Conservation (phyloP, 2,329 filamentous ascomycete species). For the Xylariaceae sp. region DNA sequence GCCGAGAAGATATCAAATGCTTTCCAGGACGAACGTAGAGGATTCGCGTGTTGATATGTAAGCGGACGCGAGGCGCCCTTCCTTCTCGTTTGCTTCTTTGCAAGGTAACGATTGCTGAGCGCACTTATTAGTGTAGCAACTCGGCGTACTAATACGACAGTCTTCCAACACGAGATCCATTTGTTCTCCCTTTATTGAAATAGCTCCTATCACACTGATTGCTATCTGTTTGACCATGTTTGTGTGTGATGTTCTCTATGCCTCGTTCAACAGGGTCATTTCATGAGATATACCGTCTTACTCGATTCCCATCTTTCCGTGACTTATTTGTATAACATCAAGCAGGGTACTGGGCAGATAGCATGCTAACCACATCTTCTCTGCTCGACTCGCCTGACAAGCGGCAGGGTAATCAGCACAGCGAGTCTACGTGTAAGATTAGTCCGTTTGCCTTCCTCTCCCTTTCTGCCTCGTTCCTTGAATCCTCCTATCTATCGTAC, state of each 20-base stretch:
- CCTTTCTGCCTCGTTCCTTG: background rate
- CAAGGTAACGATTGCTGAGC: slow-evolving; percentile 16
- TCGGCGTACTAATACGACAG: background rate
- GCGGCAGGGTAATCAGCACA: background rate
- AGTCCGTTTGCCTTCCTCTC: background rate
- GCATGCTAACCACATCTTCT: background rate
- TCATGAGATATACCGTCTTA: background rate
- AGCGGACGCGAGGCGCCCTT: slow-evolving; percentile 2
- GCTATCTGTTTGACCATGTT: background rate
- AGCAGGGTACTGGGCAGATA: no score
- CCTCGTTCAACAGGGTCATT: background rate
- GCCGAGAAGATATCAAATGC: slow-evolving; percentile 10
- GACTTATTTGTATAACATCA: no score
- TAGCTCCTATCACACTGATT: background rate
- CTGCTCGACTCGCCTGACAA: background rate
- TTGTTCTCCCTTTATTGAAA: background rate
- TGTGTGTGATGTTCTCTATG: background rate
- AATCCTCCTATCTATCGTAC: background rate
- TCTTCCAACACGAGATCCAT: background rate
- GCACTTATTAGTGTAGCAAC: slow-evolving; percentile 7
- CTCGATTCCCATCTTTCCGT: background rate
- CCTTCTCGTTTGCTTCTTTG: slow-evolving; percentile 4
- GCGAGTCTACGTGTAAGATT: background rate
- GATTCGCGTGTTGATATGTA: slow-evolving; percentile 10
- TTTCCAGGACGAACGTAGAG: background rate